These are phyloP conservation scores for Dactylella cylindrospora DNA, from an alignment of 2,329 filamentous ascomycete genomes.

Conservation along the genomic window DNA sequence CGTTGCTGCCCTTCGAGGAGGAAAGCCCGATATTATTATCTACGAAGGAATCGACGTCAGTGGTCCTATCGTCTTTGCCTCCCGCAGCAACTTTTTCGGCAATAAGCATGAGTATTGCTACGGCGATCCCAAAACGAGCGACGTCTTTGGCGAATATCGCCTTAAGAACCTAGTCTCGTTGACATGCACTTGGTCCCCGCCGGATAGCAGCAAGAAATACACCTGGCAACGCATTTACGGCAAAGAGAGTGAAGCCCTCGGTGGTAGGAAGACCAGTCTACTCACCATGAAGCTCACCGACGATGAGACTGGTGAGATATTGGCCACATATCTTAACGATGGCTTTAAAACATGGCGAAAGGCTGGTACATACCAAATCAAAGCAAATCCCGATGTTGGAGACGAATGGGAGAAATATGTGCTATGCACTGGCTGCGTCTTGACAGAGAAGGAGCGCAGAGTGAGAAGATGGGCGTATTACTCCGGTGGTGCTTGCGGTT, in stretches of 20 bases:
- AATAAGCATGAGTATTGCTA: conserved; percentile 12
- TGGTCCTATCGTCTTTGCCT: conserved; percentile 16
- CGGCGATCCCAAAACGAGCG: conserved; percentile 9
- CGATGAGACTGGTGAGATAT: conserved; percentile 22
- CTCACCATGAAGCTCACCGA: conserved; percentile 30
- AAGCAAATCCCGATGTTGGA: conserved; percentile 20
- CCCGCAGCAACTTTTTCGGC: conserved; percentile 20
- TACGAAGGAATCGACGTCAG: conserved; percentile 11
- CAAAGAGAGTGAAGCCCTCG: conserved; percentile 19
- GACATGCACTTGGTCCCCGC: conserved; percentile 30
- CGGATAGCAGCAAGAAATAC: conserved; percentile 17
- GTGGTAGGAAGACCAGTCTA: conserved; percentile 20
- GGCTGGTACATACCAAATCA: conserved; percentile 32
- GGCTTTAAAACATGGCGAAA: conserved; percentile 28
- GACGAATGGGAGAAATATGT: conserved; percentile 31
- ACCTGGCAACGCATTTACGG: conserved; percentile 29
- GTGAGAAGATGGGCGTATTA: conserved; percentile 15
- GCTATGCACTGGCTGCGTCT: conserved; percentile 13
- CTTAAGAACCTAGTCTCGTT: conserved; percentile 28
- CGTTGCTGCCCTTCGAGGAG: conserved; percentile 14
- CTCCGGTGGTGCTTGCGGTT: conserved; percentile 4
- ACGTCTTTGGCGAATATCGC: conserved; percentile 3
- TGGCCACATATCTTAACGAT: conserved; percentile 31
- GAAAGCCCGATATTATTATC: conserved; percentile 19
- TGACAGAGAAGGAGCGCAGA: conserved; percentile 34